Percentiles rank a stretch among this genome's conserved stretches.
Conservation (phyloP, 2,329 filamentous ascomycete species). For the Sodiomyces alkalinus region DNA sequence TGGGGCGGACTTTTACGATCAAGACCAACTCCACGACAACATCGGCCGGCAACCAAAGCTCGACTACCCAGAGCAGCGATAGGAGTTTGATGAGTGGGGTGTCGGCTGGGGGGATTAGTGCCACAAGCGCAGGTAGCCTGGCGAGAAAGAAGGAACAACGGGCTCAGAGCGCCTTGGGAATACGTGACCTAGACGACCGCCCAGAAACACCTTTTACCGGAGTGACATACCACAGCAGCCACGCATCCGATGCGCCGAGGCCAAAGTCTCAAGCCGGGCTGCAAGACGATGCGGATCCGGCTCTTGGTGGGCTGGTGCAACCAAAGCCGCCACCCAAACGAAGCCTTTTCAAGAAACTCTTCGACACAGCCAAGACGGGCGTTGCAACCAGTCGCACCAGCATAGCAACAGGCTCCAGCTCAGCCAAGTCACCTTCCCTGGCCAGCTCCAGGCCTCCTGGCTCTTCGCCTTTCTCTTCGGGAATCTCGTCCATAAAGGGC, state of each 20-base stretch:
- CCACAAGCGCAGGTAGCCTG: slow-evolving; percentile 87
- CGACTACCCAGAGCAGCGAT: slow-evolving; percentile 62
- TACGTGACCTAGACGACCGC: slow-evolving; percentile 35
- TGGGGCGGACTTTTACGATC: slow-evolving; percentile 72
- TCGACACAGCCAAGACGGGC: slow-evolving; percentile 86
- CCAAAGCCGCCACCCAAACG: slow-evolving; percentile 72
- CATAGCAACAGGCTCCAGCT: slow-evolving; percentile 46
- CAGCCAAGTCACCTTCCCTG: slow-evolving; percentile 26
- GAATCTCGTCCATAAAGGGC: slow-evolving; percentile 13
- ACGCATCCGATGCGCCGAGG: slow-evolving; percentile 48
- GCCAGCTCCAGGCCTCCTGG: slow-evolving; percentile 24
- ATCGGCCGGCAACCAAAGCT: slow-evolving; percentile 57
- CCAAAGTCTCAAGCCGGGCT: slow-evolving; percentile 53
- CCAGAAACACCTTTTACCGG: slow-evolving; percentile 56
- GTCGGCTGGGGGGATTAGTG: slow-evolving; percentile 82
- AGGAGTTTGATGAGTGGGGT: slow-evolving; percentile 86
- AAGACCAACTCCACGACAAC: slow-evolving; percentile 75
- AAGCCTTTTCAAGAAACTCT: slow-evolving; percentile 90
- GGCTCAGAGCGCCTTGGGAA: slow-evolving; percentile 50
- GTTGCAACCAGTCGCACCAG: slow-evolving; percentile 80
- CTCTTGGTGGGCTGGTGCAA: slow-evolving; percentile 62
- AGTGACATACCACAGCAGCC: slow-evolving; percentile 83
- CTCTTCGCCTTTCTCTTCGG: slow-evolving; percentile 31
- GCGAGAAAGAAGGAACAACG: slow-evolving; percentile 56
- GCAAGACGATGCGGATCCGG: slow-evolving; percentile 47